A percentile compares a stretch with the other conserved stretches of the same genome.
Conservation (phyloP, 768 basidiomycete species). For the Tephrocybe sp. region DNA sequence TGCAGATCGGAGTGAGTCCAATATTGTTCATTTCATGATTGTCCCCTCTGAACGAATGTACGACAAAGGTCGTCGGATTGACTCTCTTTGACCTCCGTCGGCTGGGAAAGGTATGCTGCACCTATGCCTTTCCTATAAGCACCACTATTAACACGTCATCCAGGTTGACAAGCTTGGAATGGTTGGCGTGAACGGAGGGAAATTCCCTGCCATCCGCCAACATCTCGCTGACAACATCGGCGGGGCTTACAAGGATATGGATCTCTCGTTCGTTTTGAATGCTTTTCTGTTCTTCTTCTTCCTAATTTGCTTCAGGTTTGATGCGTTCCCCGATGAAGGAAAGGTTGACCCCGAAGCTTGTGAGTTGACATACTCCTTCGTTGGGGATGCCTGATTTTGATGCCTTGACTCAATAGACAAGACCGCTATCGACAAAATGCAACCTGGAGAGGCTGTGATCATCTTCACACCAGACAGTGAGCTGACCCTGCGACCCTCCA, state of each 20-base stretch:
- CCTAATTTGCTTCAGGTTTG: conserved; percentile 49
- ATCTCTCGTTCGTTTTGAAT: conserved; percentile 68
- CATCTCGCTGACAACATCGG: conserved; percentile 84
- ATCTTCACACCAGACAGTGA: conserved; percentile 90
- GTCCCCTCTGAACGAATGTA: conserved; percentile 9
- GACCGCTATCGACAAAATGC: conserved; percentile 70
- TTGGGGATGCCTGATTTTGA: background rate
- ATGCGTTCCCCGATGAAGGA: conserved; percentile 72
- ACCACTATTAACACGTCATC: background rate
- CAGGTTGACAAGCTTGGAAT: conserved; percentile 77
- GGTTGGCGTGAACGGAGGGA: conserved; percentile 87
- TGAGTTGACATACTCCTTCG: conserved; percentile 34
- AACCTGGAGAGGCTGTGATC: conserved; percentile 84
- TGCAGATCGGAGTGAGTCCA: conserved; percentile 73
- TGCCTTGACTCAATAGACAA: conserved; percentile 58
- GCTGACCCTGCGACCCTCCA: conserved; percentile 16
- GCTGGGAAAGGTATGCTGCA: conserved; percentile 61
- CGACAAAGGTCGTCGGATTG: conserved; percentile 76
- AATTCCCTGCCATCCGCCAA: conserved; percentile 81
- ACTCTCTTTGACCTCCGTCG: conserved; percentile 89
- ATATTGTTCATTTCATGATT: conserved; percentile 1
- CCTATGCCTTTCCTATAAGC: background rate
- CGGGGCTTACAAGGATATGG: conserved; percentile 83
- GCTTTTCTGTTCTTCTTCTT: background rate
- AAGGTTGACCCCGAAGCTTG: conserved; percentile 78